Evolutionary conservation across 1,284 basidiomycete species (phyloP), one percentile per base, ranked within the genome.

Genomic region (Ustilago shanxiensis): DNA sequence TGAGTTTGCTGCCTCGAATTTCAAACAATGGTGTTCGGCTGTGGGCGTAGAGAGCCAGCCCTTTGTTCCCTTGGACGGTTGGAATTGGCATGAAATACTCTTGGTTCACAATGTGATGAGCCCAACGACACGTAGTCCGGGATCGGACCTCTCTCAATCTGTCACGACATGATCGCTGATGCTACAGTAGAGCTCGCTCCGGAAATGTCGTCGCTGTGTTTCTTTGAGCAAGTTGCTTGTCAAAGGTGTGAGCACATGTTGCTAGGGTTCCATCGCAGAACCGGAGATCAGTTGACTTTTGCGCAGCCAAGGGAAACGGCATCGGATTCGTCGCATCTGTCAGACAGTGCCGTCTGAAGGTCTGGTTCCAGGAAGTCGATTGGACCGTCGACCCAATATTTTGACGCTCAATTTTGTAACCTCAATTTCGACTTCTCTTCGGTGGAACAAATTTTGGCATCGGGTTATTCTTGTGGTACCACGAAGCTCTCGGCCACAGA

Each of bases 161-260:
- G 29, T 52, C 29, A 33, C 16, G 20, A 52, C 16, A 28, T 52
- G 29, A 52, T 52, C 50, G 28, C 33, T 18, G 41, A 44, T 44
- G 41, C 41, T n/a, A 44, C n/a, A 3, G 41, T n/a, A 20, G 41
- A 11, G 18, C 2, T 3, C 7, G 7, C 20, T 44, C 13, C 14
- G 3, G 9, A 11, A 37, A 33, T 33, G 31, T 33, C 5, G 11
- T 33, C 31, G 31, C 31, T 11, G 11, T n/a, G n/a, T n/a, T n/a
- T n/a, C n/a, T n/a, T n/a, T n/a, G n/a, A n/a, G n/a, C n/a, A 16
- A 14, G 8, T 37, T 14, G 14, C 14, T 37, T 37, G 8, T 37
- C 35, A 14, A 14, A 10, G 35, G 35, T 37, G 35, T 14, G 14
- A 16, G 14, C 9, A 37, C 35, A 8, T 37, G 14, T 37, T 8